Conservation (phyloP, 495 filamentous ascomycete species). For the Haplographium delicatum region DNA sequence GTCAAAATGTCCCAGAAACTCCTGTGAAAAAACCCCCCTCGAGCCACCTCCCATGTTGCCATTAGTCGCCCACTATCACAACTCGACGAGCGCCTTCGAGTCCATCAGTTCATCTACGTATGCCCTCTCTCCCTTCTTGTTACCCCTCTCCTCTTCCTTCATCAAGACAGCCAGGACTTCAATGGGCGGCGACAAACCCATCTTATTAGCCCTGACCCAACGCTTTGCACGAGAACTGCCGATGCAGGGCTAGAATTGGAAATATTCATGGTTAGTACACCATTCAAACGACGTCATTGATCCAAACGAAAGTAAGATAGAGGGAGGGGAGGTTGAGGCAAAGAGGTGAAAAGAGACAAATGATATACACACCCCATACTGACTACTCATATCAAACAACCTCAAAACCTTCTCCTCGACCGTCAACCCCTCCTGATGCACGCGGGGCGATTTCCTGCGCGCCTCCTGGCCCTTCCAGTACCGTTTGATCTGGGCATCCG, state of each 20-base stretch:
- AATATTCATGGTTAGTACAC: background rate
- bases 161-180: constrained; percentile 87
- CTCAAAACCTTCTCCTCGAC: constrained; percentile 79
- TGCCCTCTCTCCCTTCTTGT: constrained; percentile 51
- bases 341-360: background rate
- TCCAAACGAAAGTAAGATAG: too few species aligned
- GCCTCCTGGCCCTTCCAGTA: constrained; percentile 71
- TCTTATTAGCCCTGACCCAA: constrained; percentile 76
- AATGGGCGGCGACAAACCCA: constrained; percentile 79
- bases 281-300: too few species aligned
- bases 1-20: too few species aligned
- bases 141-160: constrained; percentile 57
- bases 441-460: constrained; percentile 47
- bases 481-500: constrained; percentile 54
- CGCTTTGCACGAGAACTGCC: constrained; percentile 77
- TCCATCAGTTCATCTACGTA: constrained; percentile 79
- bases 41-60: too few species aligned
- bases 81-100: too few species aligned
- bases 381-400: constrained; percentile 80
- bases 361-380: constrained; percentile 73
- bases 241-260: constrained; percentile 75
- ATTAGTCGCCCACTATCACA: too few species aligned
- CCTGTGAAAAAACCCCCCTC: too few species aligned
- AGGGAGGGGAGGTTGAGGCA: too few species aligned
- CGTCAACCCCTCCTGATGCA: constrained; percentile 69